These are phyloP conservation scores for Silene latifolia DNA, from an alignment of 148 eudicot genomes.

Conservation along the genomic window DNA sequence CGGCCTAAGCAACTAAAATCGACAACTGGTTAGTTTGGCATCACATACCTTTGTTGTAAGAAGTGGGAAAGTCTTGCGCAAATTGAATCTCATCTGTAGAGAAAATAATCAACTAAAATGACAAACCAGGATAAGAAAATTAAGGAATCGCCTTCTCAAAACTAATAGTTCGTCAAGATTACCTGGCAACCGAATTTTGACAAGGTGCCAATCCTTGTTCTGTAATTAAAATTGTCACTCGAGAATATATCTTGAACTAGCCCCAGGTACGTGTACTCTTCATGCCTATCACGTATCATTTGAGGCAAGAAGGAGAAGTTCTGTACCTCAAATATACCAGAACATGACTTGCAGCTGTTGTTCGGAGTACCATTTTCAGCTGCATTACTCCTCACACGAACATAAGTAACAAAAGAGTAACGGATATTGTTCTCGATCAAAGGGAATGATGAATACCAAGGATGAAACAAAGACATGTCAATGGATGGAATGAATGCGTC, in stretches of 20 bases:
- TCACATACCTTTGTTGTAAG: slow-evolving; percentile 64
- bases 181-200: slow-evolving; percentile 97
- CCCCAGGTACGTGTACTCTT: slow-evolving; percentile 63
- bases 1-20: not conserved
- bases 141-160: not conserved
- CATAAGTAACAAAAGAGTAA: slow-evolving; percentile 71
- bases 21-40: not conserved
- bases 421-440: slow-evolving; percentile 56
- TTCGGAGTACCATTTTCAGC: slow-evolving; percentile 31
- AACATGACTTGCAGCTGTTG: slow-evolving; percentile 24
- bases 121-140: slow-evolving; percentile 1
- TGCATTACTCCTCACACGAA: slow-evolving; percentile 55
- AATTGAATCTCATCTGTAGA: slow-evolving; percentile 87
- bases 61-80: slow-evolving; percentile 79
- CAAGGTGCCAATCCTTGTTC: slow-evolving; percentile 74
- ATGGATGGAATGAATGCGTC: slow-evolving; percentile 89
- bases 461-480: slow-evolving; percentile 58
- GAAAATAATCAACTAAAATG: not conserved
- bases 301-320: slow-evolving; percentile 71
- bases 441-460: slow-evolving; percentile 84
- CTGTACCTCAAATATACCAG: slow-evolving; percentile 44
- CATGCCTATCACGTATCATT: slow-evolving; percentile 71
- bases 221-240: slow-evolving; percentile 57
- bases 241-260: slow-evolving; percentile 64
- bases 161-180: slow-evolving; percentile 3